Evolutionary conservation across 1,284 basidiomycete genomes (phyloP), one percentile per base, ranked within the genome.

Genomic region (Lentinus polychrous): DNA sequence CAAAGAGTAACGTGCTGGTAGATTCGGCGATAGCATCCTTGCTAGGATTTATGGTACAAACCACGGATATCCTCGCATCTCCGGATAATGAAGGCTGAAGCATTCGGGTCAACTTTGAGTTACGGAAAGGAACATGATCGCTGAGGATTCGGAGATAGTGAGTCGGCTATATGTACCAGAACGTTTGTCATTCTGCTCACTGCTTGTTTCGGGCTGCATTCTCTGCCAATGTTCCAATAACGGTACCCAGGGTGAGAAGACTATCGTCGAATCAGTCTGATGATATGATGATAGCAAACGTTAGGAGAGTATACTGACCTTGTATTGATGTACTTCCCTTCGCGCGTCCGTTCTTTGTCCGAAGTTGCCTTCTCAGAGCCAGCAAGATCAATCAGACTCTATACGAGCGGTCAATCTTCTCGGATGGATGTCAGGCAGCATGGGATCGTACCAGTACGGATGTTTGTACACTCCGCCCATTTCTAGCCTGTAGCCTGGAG

Each of bases 311-410:
- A 18, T 33, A 57, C 64, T 33, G 34, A 81, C 83, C 83, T 87
- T 8, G 87, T 91, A 58, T 95, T 95, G 67, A 96, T 97, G 61
- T 93, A 94, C 61, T 88, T 91, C 22, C 94, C 94, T 66, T 97
- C 94, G 46, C 86, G 76, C 20, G 93, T 91, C 46, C 94, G 73
- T 51, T 95, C 92, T 64, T 91, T 94, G 67, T 94, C 91, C 7
- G 87, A 90, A 1, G 94, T 95, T 2, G 94, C 93, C 64, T 89
- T 93, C 64, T 99, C 95, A 1, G 91, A 95, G 0, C 95, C 95
- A 40, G 95, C 95, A n/a, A 99, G 74, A 74, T 99, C 94, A 53
- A 96, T 94, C 40, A 96, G 74, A 64, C 81, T 89, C 77, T 91
- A 60, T 49, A 61, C 32, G 10, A n/a, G n/a, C 15, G 8, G 32